Conservation (phyloP, 2,329 filamentous ascomycete genomes). For the Fusarium keratoplasticum region DNA sequence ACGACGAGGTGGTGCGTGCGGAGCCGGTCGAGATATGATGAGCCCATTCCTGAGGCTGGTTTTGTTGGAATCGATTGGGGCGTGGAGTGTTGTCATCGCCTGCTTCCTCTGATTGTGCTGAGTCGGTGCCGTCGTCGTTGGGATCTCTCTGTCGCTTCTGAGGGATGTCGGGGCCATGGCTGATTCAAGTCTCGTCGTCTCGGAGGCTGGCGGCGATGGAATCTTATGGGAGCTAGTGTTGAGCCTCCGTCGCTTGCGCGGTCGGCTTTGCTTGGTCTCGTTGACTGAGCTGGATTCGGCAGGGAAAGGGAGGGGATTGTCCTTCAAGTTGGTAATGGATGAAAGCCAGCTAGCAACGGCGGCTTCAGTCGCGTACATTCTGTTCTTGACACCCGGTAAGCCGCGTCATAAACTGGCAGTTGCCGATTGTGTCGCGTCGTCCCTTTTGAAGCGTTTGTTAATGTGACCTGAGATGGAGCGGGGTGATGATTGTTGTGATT, state of each 20-base stretch:
- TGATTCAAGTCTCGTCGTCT: not conserved
- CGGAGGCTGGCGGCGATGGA: slow-evolving; percentile 3
- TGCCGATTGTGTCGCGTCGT: not conserved
- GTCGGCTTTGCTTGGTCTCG: not conserved
- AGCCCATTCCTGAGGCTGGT: not conserved
- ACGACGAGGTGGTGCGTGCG: not conserved
- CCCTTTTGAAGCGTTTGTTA: not conserved
- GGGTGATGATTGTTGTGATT: not conserved
- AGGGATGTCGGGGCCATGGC: not conserved
- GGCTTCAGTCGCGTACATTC: slow-evolving; percentile 1
- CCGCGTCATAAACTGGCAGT: not conserved
- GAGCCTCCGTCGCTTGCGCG: slow-evolving; percentile 2
- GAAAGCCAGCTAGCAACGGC: slow-evolving; percentile 8
- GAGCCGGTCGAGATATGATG: not conserved
- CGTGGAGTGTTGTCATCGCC: slow-evolving; percentile 3
- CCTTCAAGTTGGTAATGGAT: slow-evolving; percentile 3
- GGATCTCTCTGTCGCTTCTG: slow-evolving; percentile 6
- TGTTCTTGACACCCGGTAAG: not conserved
- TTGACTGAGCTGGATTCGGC: not conserved
- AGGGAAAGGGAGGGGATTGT: slow-evolving; percentile 5
- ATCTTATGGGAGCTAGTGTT: not conserved
- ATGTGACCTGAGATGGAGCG: not conserved
- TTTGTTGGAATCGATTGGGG: not conserved
- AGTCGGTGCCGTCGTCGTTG: not conserved
- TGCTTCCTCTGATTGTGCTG: slow-evolving; percentile 3